Evolutionary conservation across 2,329 filamentous ascomycete genomes (phyloP), one percentile per base, ranked within the genome.

Genomic region (Aspergillus pseudoviridinutans): DNA sequence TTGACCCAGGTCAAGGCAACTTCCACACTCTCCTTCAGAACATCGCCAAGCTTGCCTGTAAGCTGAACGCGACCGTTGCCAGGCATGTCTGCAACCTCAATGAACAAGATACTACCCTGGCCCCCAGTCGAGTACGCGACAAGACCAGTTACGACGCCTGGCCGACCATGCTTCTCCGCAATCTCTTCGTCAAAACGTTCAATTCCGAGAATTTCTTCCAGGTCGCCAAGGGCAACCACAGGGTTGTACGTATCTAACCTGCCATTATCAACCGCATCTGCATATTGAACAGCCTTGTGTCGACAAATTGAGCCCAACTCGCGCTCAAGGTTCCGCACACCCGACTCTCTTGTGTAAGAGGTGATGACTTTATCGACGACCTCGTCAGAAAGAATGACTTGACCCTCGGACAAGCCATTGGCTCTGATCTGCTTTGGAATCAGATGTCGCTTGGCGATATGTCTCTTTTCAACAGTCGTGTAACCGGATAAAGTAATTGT

Each of bases 1-100:
- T 97, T 97, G 53, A 99, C 94, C 94, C 94, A 99, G 17, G 89
- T 93, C 35, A 97, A 82, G 10, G 94, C 94, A 22, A 99, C 94
- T 74, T 97, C 93, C 46, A 97, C 94, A 61, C 88, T 93, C 76
- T 99, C 94, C 76, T 97, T 97, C 58, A 99, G 85, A 29, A 99
- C 94, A 66, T 97, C 92, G 62, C 94, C 94, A 6, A 99, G 86
- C 74, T 96, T 97, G 60, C 94, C 94, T 1, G 94, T 99, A 27
- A 99, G 86, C 76, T 97, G 94, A 38, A 99, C 91, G 54, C 89
- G 87, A 35, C 94, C 94, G 56, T 85, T 88, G 47, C 94, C 94
- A 0, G 94, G 94, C 92, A 97, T 97, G 71, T 96, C 92, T 10
- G 93, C 91, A 49, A 97, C 91, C 76, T 99, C 94, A 67, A 99